Evolutionary conservation across 176 grass and related monocot genomes (phyloP), one percentile per base, ranked within the genome.

Genomic region (Oryza punctata): DNA sequence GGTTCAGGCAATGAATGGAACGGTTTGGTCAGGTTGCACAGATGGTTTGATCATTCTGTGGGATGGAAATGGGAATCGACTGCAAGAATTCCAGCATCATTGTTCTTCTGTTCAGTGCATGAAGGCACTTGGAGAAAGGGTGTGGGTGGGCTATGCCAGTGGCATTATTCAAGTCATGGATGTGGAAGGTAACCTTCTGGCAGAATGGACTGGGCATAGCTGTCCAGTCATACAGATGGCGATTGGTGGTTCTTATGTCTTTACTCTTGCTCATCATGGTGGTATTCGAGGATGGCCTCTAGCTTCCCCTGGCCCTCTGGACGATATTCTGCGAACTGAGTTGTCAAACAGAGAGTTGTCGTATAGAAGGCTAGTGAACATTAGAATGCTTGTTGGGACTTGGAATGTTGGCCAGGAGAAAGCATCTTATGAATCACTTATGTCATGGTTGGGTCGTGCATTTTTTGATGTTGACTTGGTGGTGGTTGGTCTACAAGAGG

Each of bases 341-440:
- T 86, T 99, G 44, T 29, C 78, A 19, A 93, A 87, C 57, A 88
- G 81, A 43, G 88, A 94, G 65, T 27, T 92, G 15, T 82, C 78
- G 19, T 99, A 96, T 65, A 99, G 85, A 33, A 96, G 84, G 70
- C 59, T 92, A 87, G 93, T 89, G 79, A 88, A 95, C 79, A 85
- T 99, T 92, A 94, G 89, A 84, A 86, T 99, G 69, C 73, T 99
- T 33, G 91, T 89, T 75, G 93, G 87, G 63, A 99, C 89, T 81
- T 99, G 96, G 96, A 99, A 99, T 83, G 91, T 99, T 80, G 96
- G 74, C 6, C 96, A 94, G 63, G 93, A 94, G 91, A 99, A 93
- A 85, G 96, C 91, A 57, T 81, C 78, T 69, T 75, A 59, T 61
- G 89, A 99, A 60, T 92, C 96, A 19, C 91, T 99, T 68, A 82